phyloP scores from a whole-genome alignment of 1,284 basidiomycete species.

The Sanghuangporus sanghuang region DNA sequence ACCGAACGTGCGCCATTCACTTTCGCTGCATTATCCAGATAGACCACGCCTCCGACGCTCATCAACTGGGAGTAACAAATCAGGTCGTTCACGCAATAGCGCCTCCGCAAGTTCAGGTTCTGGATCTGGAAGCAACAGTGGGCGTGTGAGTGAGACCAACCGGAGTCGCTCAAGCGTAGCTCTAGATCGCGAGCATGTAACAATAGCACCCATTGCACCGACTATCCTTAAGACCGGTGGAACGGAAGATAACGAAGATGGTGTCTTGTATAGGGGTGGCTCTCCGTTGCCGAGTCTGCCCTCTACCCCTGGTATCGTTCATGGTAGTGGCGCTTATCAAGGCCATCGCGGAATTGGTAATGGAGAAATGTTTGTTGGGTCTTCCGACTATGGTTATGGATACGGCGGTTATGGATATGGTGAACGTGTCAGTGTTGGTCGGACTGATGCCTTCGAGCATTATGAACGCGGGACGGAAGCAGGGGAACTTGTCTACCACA shows the following conservation, averaged over 20 bases:
- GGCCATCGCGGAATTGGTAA: constrained; percentile 11
- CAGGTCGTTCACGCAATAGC: constrained; percentile 1
- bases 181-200: constrained; percentile 58
- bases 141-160: constrained; percentile 4
- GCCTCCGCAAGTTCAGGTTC: constrained; percentile 10
- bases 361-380: not conserved
- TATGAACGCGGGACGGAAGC: constrained; percentile 12
- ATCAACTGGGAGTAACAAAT: constrained; percentile 6
- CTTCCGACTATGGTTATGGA: constrained; percentile 8
- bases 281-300: constrained; percentile 2
- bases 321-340: constrained; percentile 1
- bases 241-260: constrained; percentile 38
- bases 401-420: constrained; percentile 17
- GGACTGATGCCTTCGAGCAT: constrained; percentile 4
- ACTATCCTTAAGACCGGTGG: constrained; percentile 84
- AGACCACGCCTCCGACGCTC: constrained; percentile 9
- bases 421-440: constrained; percentile 12
- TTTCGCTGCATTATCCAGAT: not conserved
- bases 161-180: constrained; percentile 17
- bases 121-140: constrained; percentile 11
- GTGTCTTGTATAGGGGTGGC: constrained; percentile 22
- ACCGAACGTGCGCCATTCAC: not conserved
- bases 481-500: constrained; percentile 14
- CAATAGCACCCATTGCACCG: constrained; percentile 93
- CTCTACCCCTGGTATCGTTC: not conserved